phyloP scores from a whole-genome alignment of 2,329 filamentous ascomycete species.

The Sclerotinia spermophila region DNA sequence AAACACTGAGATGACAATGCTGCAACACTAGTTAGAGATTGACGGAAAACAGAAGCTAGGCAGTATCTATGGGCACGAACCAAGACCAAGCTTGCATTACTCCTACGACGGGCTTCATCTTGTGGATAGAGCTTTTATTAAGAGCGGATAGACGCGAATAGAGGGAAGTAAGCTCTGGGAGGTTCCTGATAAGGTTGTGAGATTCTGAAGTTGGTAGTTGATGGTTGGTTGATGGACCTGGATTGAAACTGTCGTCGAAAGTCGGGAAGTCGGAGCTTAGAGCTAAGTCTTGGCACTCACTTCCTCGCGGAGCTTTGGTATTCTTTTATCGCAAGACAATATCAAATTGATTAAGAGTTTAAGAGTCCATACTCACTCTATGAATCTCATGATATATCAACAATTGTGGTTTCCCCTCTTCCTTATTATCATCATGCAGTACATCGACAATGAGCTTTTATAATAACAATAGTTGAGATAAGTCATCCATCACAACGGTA shows the following conservation, averaged over 20 bases:
- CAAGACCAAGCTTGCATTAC: slow-evolving; percentile 93
- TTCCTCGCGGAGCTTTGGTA: neutral
- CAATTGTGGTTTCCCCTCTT: neutral
- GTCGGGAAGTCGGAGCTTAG: slow-evolving; percentile 10
- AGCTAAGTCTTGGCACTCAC: neutral
- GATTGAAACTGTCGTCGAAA: slow-evolving; percentile 6
- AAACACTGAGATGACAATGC: slow-evolving; percentile 68
- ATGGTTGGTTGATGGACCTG: slow-evolving; percentile 5
- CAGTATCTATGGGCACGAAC: slow-evolving; percentile 49
- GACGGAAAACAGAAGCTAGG: slow-evolving; percentile 9
- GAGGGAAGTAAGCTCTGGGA: neutral
- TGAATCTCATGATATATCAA: neutral
- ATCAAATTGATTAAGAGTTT: neutral
- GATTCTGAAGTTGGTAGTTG: neutral
- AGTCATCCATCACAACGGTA: neutral
- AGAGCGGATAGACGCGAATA: neutral
- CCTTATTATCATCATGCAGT: neutral
- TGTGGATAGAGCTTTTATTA: slow-evolving; percentile 18
- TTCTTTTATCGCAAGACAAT: neutral
- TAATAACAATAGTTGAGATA: too few relatives aligned
- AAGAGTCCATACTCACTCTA: neutral
- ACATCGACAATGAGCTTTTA: neutral
- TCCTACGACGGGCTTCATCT: slow-evolving; percentile 92
- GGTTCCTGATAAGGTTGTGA: neutral
- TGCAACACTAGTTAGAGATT: slow-evolving; percentile 39